Evolutionary conservation across 306 rosid species (phyloP).

Genomic region (Sophora flavescens): DNA sequence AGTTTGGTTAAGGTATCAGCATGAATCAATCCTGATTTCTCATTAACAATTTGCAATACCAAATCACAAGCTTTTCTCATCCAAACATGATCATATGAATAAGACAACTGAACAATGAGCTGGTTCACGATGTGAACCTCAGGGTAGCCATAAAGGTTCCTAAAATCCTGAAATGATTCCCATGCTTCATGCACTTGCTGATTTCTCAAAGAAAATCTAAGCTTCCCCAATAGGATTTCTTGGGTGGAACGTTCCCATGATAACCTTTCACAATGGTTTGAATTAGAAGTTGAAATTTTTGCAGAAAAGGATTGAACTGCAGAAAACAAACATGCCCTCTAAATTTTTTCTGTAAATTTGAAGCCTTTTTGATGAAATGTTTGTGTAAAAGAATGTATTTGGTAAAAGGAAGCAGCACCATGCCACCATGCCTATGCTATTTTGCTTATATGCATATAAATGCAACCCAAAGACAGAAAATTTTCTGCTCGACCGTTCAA

Average conservation of each 20-base stretch:
- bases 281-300: slow-evolving; percentile 43
- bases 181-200: slow-evolving; percentile 69
- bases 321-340: slow-evolving; percentile 30
- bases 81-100: slow-evolving; percentile 62
- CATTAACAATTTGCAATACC: slow-evolving; percentile 58
- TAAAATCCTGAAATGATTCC: slow-evolving; percentile 72
- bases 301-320: slow-evolving; percentile 38
- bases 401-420: slow-evolving; percentile 47
- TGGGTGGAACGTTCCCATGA: slow-evolving; percentile 83
- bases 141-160: slow-evolving; percentile 80
- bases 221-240: slow-evolving; percentile 59
- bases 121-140: slow-evolving; percentile 56
- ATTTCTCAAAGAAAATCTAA: slow-evolving; percentile 63
- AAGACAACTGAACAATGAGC: slow-evolving; percentile 67
- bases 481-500: neutral
- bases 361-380: slow-evolving; percentile 42
- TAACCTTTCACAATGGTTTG: slow-evolving; percentile 50
- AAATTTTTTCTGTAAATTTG: slow-evolving; percentile 43
- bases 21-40: slow-evolving; percentile 63
- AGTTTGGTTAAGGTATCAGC: slow-evolving; percentile 65
- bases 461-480: neutral
- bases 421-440: slow-evolving; percentile 43
- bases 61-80: slow-evolving; percentile 69
- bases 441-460: slow-evolving; percentile 32
- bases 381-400: slow-evolving; percentile 35